Evolutionary conservation across 257 asterid species (phyloP).

Genomic region (Rhazya stricta): DNA sequence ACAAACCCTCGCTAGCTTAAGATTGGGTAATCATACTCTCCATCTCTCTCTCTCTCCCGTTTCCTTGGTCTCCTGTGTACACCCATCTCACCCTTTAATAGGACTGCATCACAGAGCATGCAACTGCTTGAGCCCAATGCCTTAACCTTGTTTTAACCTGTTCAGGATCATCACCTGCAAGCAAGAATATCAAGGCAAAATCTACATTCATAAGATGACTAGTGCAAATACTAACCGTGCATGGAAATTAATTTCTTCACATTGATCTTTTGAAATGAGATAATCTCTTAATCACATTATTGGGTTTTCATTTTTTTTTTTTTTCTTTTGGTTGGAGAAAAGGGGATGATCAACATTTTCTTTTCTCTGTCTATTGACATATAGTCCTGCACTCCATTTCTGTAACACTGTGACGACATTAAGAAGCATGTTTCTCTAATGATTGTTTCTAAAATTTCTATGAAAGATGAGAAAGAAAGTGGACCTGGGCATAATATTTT

Average conservation of each 20-base stretch:
- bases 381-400: no score
- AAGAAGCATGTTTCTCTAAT: no score
- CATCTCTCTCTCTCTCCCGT: not conserved
- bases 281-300: no score
- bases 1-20: not conserved
- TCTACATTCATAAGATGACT: not conserved
- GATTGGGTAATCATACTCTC: not conserved
- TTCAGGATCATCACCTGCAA: constrained; percentile 61
- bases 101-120: constrained; percentile 60
- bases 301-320: no score
- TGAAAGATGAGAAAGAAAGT: no score
- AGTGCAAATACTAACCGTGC: not conserved
- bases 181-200: not conserved
- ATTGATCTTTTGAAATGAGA: not conserved
- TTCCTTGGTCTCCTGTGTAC: not conserved
- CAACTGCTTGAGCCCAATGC: constrained; percentile 77
- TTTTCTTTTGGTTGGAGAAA: no score
- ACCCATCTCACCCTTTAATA: constrained; percentile 14
- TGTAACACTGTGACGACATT: not conserved
- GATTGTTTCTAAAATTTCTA: no score
- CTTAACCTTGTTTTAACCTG: constrained; percentile 63
- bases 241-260: not conserved
- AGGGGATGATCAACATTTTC: no score
- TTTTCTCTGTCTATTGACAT: no score
- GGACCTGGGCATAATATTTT: constrained; percentile 34